phyloP scores from a whole-genome alignment of 2,329 filamentous ascomycete genomes.

The Botrytis porri region DNA sequence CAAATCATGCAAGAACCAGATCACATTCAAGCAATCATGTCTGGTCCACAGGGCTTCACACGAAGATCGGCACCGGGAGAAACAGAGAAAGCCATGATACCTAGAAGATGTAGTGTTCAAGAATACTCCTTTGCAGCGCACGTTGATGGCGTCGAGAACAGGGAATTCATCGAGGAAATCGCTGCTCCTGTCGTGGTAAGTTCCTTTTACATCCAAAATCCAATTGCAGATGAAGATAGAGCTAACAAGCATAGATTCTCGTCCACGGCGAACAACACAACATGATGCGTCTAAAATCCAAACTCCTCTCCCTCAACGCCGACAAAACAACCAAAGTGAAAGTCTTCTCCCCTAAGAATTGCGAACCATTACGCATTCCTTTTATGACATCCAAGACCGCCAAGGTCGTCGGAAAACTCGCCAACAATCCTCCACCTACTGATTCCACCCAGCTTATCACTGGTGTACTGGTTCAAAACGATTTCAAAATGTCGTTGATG shows the following conservation, averaged over 20 bases:
- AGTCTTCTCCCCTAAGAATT: constrained; percentile 90
- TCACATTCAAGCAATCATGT: constrained; percentile 92
- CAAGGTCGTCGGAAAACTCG: constrained; percentile 92
- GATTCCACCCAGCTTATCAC: constrained; percentile 64
- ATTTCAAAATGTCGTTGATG: constrained; percentile 97
- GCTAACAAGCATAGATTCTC: constrained; percentile 63
- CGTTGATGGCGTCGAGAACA: constrained; percentile 92
- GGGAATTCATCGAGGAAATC: constrained; percentile 95
- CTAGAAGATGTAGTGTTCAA: constrained; percentile 85
- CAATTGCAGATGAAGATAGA: not conserved
- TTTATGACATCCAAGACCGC: constrained; percentile 95
- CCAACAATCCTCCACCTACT: constrained; percentile 63
- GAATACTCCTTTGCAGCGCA: constrained; percentile 96
- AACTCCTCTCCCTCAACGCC: constrained; percentile 86
- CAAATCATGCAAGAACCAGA: constrained; percentile 93
- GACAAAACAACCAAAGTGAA: constrained; percentile 77
- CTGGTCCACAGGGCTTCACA: constrained; percentile 63
- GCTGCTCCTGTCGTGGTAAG: constrained; percentile 86
- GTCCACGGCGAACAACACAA: constrained; percentile 97
- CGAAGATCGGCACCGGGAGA: constrained; percentile 59
- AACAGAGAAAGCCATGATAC: constrained; percentile 87
- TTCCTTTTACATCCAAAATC: constrained; percentile 33
- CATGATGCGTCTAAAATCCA: constrained; percentile 95
- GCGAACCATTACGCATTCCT: constrained; percentile 89
- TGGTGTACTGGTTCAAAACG: constrained; percentile 93